Percentiles rank a stretch among this genome's conserved stretches.
These are phyloP conservation scores for Annona cherimola DNA, from an alignment of 164 flowering plant species.

Conservation along the genomic window DNA sequence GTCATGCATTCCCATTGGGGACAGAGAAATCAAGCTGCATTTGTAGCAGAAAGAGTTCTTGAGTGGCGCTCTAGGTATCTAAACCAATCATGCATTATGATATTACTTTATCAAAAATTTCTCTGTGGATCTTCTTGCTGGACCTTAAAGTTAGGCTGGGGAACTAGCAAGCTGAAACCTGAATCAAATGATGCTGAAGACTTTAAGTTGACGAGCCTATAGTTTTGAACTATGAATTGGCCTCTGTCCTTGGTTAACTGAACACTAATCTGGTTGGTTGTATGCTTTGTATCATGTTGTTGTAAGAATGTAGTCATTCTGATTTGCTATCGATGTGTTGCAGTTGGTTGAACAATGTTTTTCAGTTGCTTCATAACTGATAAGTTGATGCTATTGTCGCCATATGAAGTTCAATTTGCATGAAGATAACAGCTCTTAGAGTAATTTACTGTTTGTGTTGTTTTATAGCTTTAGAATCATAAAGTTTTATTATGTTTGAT, in stretches of 20 bases:
- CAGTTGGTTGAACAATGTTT: not conserved
- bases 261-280: not conserved
- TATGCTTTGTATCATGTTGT: not conserved
- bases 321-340: not conserved
- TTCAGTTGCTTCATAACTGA: not conserved
- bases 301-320: not conserved
- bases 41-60: constrained; percentile 38
- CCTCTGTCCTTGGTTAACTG: not conserved
- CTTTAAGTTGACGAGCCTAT: not conserved
- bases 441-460: not conserved
- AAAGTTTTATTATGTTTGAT: too few species aligned
- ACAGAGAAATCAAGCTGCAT: constrained; percentile 21
- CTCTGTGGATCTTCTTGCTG: not conserved
- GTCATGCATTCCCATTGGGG: constrained; percentile 12
- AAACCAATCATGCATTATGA: not conserved
- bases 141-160: not conserved
- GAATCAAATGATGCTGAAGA: not conserved
- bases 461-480: not conserved
- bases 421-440: not conserved
- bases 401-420: not conserved
- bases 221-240: not conserved
- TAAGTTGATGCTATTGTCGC: not conserved
- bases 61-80: constrained; percentile 63
- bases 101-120: not conserved
- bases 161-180: not conserved